Evolutionary conservation across 2,329 filamentous ascomycete genomes (phyloP).

Genomic region (Ustulina deusta): DNA sequence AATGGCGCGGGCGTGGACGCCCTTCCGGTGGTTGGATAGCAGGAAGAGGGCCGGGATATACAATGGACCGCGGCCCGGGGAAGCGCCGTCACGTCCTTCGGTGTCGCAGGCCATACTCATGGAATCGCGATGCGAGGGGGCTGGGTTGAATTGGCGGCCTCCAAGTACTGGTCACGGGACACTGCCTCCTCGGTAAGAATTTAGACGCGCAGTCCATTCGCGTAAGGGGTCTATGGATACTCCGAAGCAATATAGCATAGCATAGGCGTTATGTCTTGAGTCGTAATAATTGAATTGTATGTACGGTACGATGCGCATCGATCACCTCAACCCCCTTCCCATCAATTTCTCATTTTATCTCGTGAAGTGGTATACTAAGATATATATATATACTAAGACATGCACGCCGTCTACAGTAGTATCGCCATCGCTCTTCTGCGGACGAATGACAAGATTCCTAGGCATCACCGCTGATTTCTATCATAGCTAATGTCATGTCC

Average conservation of each 20-base stretch:
- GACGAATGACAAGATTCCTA: background rate
- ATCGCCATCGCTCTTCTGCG: background rate
- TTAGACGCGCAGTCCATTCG: background rate
- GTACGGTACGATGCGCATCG: conserved; percentile 20
- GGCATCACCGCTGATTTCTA: background rate
- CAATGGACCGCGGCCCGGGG: background rate
- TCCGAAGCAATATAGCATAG: conserved; percentile 47
- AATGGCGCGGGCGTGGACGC: background rate
- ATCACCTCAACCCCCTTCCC: conserved; percentile 1
- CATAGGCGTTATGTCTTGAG: conserved; percentile 50
- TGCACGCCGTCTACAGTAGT: background rate
- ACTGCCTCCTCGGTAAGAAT: background rate
- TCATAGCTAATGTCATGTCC: background rate
- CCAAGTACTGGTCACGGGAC: background rate
- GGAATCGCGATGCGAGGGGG: background rate
- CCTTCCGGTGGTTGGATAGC: conserved; percentile 2
- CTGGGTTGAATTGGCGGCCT: background rate
- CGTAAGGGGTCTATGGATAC: conserved; percentile 8
- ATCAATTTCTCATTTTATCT: conserved; percentile 30
- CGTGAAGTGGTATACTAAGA: conserved; percentile 18
- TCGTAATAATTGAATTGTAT: conserved; percentile 33
- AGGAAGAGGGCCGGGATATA: background rate
- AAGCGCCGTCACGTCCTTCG: background rate
- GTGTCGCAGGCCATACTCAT: background rate
- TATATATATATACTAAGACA: conserved; percentile 32